Evolutionary conservation across 345 rosid genomes (phyloP).

Genomic region (Linum trigynum): DNA sequence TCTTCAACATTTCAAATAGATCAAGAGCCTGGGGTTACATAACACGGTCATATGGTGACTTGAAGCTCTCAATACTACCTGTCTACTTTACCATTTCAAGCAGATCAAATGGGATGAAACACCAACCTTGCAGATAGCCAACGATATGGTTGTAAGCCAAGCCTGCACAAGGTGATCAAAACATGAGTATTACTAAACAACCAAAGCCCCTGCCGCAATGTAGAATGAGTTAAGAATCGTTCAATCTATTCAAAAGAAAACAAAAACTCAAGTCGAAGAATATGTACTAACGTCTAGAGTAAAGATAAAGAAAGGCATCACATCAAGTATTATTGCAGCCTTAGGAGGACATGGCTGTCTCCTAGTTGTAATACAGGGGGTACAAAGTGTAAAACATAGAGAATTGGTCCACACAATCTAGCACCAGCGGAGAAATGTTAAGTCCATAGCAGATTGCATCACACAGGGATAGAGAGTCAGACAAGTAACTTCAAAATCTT

Average conservation of each 20-base stretch:
- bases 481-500: neutral
- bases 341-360: neutral
- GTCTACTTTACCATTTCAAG: neutral
- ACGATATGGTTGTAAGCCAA: constrained; percentile 11
- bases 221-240: neutral
- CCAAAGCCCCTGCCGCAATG: neutral
- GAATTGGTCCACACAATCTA: neutral
- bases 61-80: neutral
- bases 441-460: neutral
- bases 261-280: neutral
- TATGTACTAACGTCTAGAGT: neutral
- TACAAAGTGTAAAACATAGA: neutral
- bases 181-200: neutral
- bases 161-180: constrained; percentile 43
- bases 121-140: constrained; percentile 80
- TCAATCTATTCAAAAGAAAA: neutral
- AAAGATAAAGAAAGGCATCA: too few relatives aligned
- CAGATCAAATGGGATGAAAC: constrained; percentile 2
- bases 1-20: constrained; percentile 76
- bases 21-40: constrained; percentile 52
- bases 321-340: too few relatives aligned
- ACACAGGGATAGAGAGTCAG: too few relatives aligned
- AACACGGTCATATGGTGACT: constrained; percentile 7
- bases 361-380: neutral
- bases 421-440: neutral